phyloP scores from a whole-genome alignment of 1,139 yeast species.

The Wickerhamiella pararugosa region DNA sequence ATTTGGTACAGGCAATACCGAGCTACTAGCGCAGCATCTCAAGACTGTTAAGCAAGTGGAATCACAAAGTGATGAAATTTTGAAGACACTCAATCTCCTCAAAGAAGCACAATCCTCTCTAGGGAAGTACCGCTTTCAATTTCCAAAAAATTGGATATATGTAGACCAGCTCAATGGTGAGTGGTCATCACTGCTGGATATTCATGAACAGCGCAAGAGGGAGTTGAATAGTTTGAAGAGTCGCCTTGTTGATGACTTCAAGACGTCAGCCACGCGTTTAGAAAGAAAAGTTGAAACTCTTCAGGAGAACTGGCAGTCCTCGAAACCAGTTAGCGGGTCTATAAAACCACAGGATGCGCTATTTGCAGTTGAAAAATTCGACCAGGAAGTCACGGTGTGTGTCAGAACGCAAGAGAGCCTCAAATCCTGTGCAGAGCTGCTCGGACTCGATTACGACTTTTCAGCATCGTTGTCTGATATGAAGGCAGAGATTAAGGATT shows the following conservation, averaged over 20 bases:
- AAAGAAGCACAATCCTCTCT: conserved; percentile 34
- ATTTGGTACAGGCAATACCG: conserved; percentile 27
- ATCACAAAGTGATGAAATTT: conserved; percentile 21
- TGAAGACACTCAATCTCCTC: conserved; percentile 19
- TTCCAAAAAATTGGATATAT: conserved; percentile 43
- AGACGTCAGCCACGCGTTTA: conserved; percentile 30
- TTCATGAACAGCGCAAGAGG: conserved; percentile 28
- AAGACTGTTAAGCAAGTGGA: conserved; percentile 16
- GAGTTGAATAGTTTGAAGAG: conserved; percentile 33
- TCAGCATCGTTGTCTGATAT: conserved; percentile 25
- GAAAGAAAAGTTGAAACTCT: conserved; percentile 24
- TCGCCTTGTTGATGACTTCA: conserved; percentile 31
- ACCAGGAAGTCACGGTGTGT: conserved; percentile 21
- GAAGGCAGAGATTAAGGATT: conserved; percentile 40
- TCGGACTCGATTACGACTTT: conserved; percentile 29
- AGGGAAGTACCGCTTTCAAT: conserved; percentile 32
- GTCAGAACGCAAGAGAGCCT: conserved; percentile 23
- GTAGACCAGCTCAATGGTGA: conserved; percentile 50
- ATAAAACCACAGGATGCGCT: conserved; percentile 40
- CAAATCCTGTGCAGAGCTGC: conserved; percentile 29
- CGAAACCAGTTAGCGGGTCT: conserved; percentile 36
- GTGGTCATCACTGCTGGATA: conserved; percentile 31
- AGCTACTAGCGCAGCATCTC: conserved; percentile 26
- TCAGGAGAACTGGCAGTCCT: conserved; percentile 34
- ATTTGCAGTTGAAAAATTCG: conserved; percentile 31